Evolutionary conservation across 345 rosid species (phyloP), one percentile per base, ranked within the genome.

Genomic region (Euphorbia pulcherrima): DNA sequence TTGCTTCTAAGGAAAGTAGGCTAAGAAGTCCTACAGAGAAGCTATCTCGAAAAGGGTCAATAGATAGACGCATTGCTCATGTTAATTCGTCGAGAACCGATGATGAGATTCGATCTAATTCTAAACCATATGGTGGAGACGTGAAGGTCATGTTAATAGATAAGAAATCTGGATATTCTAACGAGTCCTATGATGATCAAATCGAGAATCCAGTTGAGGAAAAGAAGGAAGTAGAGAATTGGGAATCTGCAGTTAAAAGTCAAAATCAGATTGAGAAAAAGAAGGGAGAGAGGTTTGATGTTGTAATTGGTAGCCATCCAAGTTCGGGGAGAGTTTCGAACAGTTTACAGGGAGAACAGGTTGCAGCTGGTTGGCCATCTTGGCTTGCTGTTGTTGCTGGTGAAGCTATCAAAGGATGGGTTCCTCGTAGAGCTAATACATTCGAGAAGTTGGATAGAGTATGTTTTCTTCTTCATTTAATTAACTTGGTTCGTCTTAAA

Each of bases 371-470:
- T n/a, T 93, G 98, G 98, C 98, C 98, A 24, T 51, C 81, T 58
- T 93, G 98, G 98, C 94, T 93, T 74, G 83, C 83, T 52, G 75
- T 86, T 0, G 85, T 73, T n/a, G 94, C 96, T 26, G 86, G 88
- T 47, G 98, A 90, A 78, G 87, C 94, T 18, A 83, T 93, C 80
- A 79, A 73, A 37, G 98, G 96, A 74, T 93, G 94, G 98, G 62
- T 81, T 28, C 98, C 98, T 0, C 75, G 85, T 30, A 82, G 77
- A 33, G 90, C 96, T 16, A 81, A 75, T 63, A 76, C 87, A 37
- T 90, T 90, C 67, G 87, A 90, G 83, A 93, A 84, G 85, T 78
- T 87, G 68, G 87, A 90, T 65, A 88, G 87, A 77, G 98, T 91
- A 78, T 70, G 87, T 50, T 62, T 57, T 62, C 52, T 71, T 62